A percentile compares a stretch with the other conserved stretches of the same genome.
Conservation (phyloP, 2,329 filamentous ascomycete genomes). For the Raffaelea ambrosiae region DNA sequence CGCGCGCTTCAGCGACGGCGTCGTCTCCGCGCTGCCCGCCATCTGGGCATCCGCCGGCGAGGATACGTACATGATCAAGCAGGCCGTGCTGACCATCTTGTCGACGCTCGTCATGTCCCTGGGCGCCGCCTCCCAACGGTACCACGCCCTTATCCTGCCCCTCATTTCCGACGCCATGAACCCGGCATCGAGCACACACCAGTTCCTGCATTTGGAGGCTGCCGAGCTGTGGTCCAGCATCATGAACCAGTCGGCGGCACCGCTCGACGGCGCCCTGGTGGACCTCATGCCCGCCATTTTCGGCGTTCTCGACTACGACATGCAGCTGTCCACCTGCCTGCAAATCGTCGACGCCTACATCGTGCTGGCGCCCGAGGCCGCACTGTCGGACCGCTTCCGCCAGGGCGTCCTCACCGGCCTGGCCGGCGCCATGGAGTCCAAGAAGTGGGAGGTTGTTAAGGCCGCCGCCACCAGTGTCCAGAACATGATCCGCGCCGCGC, state of each 20-base stretch:
- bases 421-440: conserved; percentile 36
- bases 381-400: conserved; percentile 48
- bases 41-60: conserved; percentile 76
- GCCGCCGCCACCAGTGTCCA: conserved; percentile 55
- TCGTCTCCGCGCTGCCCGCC: conserved; percentile 70
- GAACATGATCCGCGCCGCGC: conserved; percentile 54
- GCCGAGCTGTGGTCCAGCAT: conserved; percentile 82
- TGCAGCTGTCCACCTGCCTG: conserved; percentile 53
- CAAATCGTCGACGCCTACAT: conserved; percentile 64
- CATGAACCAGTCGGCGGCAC: conserved; percentile 54
- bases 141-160: conserved; percentile 72
- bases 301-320: conserved; percentile 55
- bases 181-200: conserved; percentile 62
- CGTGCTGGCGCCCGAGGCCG: conserved; percentile 58
- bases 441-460: conserved; percentile 47
- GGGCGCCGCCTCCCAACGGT: conserved; percentile 66
- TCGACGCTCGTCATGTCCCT: conserved; percentile 79
- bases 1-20: conserved; percentile 62
- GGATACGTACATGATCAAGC: conserved; percentile 87
- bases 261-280: conserved; percentile 53
- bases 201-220: conserved; percentile 86
- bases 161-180: conserved; percentile 74
- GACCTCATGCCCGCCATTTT: conserved; percentile 55
- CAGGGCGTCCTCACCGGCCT: conserved; percentile 40
- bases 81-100: conserved; percentile 80